Evolutionary conservation across 2,329 filamentous ascomycete species (phyloP), one percentile per base, ranked within the genome.

Genomic region (Orbilia javanica): DNA sequence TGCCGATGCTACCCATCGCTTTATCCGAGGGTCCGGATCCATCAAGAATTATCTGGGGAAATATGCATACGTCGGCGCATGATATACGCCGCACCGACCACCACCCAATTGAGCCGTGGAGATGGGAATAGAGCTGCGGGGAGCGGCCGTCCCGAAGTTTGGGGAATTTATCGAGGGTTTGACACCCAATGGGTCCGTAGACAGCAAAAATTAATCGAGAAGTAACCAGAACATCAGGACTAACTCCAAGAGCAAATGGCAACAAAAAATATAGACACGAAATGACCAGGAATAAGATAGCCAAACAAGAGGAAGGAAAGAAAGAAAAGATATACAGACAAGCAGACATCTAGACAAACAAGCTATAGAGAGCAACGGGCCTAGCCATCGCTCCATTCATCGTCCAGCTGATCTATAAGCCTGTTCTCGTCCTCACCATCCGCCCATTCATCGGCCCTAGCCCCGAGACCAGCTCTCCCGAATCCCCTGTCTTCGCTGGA

Each of bases 331-430:
- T n/a, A n/a, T n/a, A n/a, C n/a, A 27, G 15, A 31, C 8, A 48
- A 57, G 22, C 10, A 31, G 18, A 44, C 31, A 27, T 39, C 39
- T 20, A 20, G n/a, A 55, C 2, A 20, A 1, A 48, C 8, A 36
- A n/a, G 11, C 48, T 15, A 48, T 20, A 20, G 25, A 11, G 5
- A 52, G 34, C 4, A 2, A 53, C 11, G 27, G 5, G 18, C 27
- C 52, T 68, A 78, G 5, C 64, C 75, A 42, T 79, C 75, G n/a
- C 69, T 73, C 75, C 75, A 79, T 15, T 79, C 75, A 22, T 79
- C 75, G 13, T 79, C 75, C 13, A 79, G 34, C 46, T 79, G 75
- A 34, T 79, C 75, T 74, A 79, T 79, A 31, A 78, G 55, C 27
- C 75, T 63, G 18, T 79, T 79, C 50, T 79, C 75, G 29, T 79